Base-by-base conservation (phyloP, 768 basidiomycete genomes). In the Tulasnella sp. region DNA sequence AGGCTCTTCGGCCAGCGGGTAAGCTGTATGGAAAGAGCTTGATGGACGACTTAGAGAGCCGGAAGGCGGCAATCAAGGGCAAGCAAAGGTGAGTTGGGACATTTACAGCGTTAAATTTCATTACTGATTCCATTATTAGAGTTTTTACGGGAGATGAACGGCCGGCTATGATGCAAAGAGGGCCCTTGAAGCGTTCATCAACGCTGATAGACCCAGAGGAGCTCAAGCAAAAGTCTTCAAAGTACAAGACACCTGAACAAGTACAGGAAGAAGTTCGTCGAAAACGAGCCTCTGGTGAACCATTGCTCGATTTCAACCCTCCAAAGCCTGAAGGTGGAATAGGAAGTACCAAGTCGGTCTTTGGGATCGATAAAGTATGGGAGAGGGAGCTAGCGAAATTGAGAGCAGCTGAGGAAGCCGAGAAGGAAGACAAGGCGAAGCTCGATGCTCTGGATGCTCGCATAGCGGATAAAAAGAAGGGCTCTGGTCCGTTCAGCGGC, bases 311-410 rank as follows among this genome's bases (percentile, higher is more conserved):
- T 55, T 77, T 82, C 57, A 77, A 79, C 24, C 73, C 75, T 20
- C 75, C 73, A 19, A 66, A 64, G 9, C 60, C 65, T 33, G 63
- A 63, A 28, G 41, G 34, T 27, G 28, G 49, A 50, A 62, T 70
- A 45, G 51, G 70, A 0, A 71, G 67, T 35, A 74, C 73, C 33
- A 76, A 74, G 52, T 91, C 89, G n/a, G 87, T 92, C 8, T 95
- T 93, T 60, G 91, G 91, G 2, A 83, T 86, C 1, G 91, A 95
- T 63, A 83, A 82, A n/a, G 60, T 93, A 8, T 93, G 91, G 91
- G 83, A 92, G 61, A 73, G 77, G 34, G 91, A 95, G 65, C 74
- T 90, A 71, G 75, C 66, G 15, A 93, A 86, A 63, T 69, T 93
- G 46, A 76, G 76, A 56, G 71, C 78, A 54, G 84, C 91, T 0